Conservation (phyloP, 164 flowering plant genomes). For the Vitis rotundifolia region DNA sequence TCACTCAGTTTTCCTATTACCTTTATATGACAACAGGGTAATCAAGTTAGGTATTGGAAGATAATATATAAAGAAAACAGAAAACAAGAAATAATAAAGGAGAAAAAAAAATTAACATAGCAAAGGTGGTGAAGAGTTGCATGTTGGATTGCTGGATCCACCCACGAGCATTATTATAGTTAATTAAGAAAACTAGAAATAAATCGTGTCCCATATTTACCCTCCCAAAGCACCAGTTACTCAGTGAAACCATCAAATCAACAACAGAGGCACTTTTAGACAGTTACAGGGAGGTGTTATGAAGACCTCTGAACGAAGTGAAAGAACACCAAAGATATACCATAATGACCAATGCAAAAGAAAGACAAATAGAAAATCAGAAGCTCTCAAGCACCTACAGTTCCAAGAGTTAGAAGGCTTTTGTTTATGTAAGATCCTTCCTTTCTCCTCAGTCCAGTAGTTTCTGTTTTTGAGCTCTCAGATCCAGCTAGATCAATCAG, state of each 20-base stretch:
- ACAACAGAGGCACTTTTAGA: too few relatives aligned
- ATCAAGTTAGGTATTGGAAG: slow-evolving; percentile 14
- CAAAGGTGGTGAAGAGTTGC: too few relatives aligned
- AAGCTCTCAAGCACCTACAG: slow-evolving; percentile 52
- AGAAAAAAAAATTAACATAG: too few relatives aligned
- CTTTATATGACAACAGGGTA: slow-evolving; percentile 39
- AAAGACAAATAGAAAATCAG: neutral
- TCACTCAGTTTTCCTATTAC: slow-evolving; percentile 98
- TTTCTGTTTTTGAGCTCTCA: slow-evolving; percentile 99
- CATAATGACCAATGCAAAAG: neutral
- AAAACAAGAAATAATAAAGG: neutral
- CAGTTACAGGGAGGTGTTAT: too few relatives aligned
- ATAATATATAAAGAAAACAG: neutral
- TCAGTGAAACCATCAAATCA: too few relatives aligned
- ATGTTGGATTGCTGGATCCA: too few relatives aligned
- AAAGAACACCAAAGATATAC: too few relatives aligned
- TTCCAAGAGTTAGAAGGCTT: slow-evolving; percentile 98
- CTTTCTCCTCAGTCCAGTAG: slow-evolving; percentile 94
- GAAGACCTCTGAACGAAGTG: too few relatives aligned
- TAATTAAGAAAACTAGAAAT: too few relatives aligned
- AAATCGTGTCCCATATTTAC: too few relatives aligned
- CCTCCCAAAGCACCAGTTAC: too few relatives aligned
- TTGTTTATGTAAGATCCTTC: slow-evolving; percentile 99
- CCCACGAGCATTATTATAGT: too few relatives aligned
- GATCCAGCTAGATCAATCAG: slow-evolving; percentile 99